phyloP scores from a whole-genome alignment of 305 asterid genomes.

The Fraxinus velutina region DNA sequence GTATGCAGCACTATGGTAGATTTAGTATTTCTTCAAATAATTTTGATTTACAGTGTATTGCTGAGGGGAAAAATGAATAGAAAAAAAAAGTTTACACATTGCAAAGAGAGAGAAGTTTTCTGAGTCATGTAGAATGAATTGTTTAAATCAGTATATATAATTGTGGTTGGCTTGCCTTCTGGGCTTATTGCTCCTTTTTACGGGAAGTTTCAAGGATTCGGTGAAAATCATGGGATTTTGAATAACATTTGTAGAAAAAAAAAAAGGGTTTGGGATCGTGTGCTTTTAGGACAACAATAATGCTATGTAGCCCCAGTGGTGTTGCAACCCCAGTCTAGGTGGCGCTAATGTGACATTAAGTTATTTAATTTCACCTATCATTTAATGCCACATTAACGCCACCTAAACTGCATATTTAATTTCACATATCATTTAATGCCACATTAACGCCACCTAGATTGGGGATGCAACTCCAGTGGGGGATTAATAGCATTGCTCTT shows the following conservation, averaged over 20 bases:
- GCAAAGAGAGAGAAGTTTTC: neutral
- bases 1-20: neutral
- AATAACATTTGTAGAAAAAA: neutral
- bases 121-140: neutral
- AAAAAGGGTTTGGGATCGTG: neutral
- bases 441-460: too few species aligned
- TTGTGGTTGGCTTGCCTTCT: neutral
- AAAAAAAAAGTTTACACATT: neutral
- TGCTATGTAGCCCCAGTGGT: too few species aligned
- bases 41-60: neutral
- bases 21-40: neutral
- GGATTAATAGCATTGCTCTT: too few species aligned
- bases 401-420: too few species aligned
- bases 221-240: neutral
- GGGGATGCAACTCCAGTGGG: too few species aligned
- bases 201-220: neutral
- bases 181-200: neutral
- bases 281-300: neutral
- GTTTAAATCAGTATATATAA: neutral
- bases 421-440: too few species aligned
- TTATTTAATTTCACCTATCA: too few species aligned
- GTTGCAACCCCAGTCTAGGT: too few species aligned
- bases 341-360: too few species aligned
- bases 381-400: too few species aligned
- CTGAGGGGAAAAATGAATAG: neutral